phyloP scores from a whole-genome alignment of 768 basidiomycete genomes.

The Boletellus emodensis region DNA sequence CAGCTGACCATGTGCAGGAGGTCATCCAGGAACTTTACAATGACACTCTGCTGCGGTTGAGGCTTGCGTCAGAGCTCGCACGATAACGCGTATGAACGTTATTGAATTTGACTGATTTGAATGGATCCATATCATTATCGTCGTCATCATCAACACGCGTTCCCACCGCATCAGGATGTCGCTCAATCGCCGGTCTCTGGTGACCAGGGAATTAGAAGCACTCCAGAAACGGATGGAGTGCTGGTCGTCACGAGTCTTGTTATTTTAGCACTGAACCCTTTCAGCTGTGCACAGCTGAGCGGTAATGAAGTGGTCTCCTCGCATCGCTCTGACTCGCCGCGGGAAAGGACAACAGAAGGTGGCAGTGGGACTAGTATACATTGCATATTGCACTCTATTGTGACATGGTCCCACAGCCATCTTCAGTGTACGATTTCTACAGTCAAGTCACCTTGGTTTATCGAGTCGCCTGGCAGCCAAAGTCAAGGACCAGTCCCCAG shows the following conservation, averaged over 20 bases:
- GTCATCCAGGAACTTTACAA: slow-evolving; percentile 50
- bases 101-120: slow-evolving; percentile 20
- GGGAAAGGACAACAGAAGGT: slow-evolving; percentile 1
- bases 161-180: slow-evolving; percentile 19
- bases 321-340: not conserved
- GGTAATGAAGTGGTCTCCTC: slow-evolving; percentile 16
- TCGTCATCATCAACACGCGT: slow-evolving; percentile 2
- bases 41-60: slow-evolving; percentile 40
- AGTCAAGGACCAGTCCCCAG: slow-evolving; percentile 3
- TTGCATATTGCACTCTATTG: slow-evolving; percentile 14
- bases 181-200: slow-evolving; percentile 3
- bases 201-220: slow-evolving; percentile 8
- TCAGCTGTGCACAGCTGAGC: slow-evolving; percentile 4
- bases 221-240: slow-evolving; percentile 2
- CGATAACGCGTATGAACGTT: slow-evolving; percentile 16
- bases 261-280: slow-evolving; percentile 9
- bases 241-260: slow-evolving; percentile 2
- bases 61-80: slow-evolving; percentile 22
- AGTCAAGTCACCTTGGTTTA: slow-evolving; percentile 89
- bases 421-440: slow-evolving; percentile 79
- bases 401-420: slow-evolving; percentile 9
- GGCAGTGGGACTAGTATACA: slow-evolving; percentile 15
- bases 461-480: slow-evolving; percentile 69
- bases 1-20: slow-evolving; percentile 37
- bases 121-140: slow-evolving; percentile 2